These are phyloP conservation scores for Antarctomyces pellizariae DNA, from an alignment of 495 filamentous ascomycete species.

Conservation along the genomic window DNA sequence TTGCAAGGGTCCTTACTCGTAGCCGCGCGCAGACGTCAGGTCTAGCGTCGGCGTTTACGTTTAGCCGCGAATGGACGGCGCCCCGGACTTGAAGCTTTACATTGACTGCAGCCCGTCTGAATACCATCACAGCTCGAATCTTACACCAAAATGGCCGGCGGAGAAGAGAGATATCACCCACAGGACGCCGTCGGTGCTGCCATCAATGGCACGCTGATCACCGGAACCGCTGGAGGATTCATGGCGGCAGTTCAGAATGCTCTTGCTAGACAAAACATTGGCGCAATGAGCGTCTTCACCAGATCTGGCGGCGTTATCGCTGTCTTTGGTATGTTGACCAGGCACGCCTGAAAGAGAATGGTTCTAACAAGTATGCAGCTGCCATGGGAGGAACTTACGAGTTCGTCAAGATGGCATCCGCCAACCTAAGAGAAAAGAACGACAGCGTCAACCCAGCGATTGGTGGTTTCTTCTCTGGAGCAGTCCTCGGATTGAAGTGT, in stretches of 20 bases:
- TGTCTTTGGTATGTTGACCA: slow-evolving; percentile 30
- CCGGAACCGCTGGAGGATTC: slow-evolving; percentile 43
- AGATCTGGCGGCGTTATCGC: slow-evolving; percentile 41
- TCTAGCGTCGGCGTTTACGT: too few species aligned
- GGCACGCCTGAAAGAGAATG: neutral
- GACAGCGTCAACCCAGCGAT: slow-evolving; percentile 46
- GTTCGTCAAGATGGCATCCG: slow-evolving; percentile 48
- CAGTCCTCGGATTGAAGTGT: slow-evolving; percentile 44
- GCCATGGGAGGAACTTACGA: slow-evolving; percentile 60
- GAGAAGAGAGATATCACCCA: slow-evolving; percentile 36
- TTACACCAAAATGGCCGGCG: slow-evolving; percentile 12
- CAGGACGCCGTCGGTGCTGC: slow-evolving; percentile 52
- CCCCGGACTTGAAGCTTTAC: too few species aligned
- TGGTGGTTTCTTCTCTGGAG: slow-evolving; percentile 50
- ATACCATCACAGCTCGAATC: too few species aligned
- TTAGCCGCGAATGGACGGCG: too few species aligned
- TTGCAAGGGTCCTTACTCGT: too few species aligned
- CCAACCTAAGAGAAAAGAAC: slow-evolving; percentile 57
- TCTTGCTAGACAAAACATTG: slow-evolving; percentile 53
- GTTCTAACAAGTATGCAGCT: slow-evolving; percentile 21
- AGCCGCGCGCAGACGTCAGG: too few species aligned
- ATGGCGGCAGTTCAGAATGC: slow-evolving; percentile 67
- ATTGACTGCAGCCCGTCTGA: too few species aligned
- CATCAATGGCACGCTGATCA: slow-evolving; percentile 36
- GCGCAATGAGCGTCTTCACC: slow-evolving; percentile 52